A percentile compares a stretch with the other conserved stretches of the same genome.
These are phyloP conservation scores for Nakaseomyces nivariensis DNA, from an alignment of 1,139 yeast species.

Conservation along the genomic window DNA sequence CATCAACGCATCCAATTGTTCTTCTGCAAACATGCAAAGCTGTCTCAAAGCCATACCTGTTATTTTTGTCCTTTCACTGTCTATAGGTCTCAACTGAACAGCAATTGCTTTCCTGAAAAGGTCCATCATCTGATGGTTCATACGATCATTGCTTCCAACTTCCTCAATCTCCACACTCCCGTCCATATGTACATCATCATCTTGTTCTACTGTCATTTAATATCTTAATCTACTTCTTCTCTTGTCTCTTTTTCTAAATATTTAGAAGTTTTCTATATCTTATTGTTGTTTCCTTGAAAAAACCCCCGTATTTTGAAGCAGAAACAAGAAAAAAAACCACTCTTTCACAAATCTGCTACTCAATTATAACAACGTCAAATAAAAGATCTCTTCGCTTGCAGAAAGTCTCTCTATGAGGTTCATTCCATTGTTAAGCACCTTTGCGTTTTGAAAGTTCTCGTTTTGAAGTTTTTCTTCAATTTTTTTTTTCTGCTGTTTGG, in stretches of 20 bases:
- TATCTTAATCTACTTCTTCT: background rate
- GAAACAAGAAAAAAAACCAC: too few species aligned
- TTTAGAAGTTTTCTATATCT: too few species aligned
- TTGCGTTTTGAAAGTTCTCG: too few species aligned
- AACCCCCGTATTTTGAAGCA: too few species aligned
- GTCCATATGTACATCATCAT: background rate
- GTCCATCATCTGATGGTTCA: slow-evolving; percentile 13
- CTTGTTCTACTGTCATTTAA: background rate
- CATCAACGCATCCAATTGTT: slow-evolving; percentile 42
- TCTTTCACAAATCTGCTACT: too few species aligned
- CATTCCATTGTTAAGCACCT: too few species aligned
- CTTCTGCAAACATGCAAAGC: slow-evolving; percentile 39
- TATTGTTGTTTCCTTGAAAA: too few species aligned
- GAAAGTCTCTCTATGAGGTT: too few species aligned
- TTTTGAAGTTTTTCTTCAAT: background rate
- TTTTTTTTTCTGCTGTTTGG: background rate
- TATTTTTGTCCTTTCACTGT: slow-evolving; percentile 25
- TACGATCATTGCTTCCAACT: background rate
- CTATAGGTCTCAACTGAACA: slow-evolving; percentile 33
- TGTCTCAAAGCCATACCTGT: slow-evolving; percentile 40
- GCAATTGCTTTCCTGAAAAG: slow-evolving; percentile 27
- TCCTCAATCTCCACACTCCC: background rate
- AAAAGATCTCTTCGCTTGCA: too few species aligned
- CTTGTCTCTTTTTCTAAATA: background rate
- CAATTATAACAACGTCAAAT: too few species aligned